Evolutionary conservation across 768 basidiomycete species (phyloP).

Genomic region (Baorangia bicolor): DNA sequence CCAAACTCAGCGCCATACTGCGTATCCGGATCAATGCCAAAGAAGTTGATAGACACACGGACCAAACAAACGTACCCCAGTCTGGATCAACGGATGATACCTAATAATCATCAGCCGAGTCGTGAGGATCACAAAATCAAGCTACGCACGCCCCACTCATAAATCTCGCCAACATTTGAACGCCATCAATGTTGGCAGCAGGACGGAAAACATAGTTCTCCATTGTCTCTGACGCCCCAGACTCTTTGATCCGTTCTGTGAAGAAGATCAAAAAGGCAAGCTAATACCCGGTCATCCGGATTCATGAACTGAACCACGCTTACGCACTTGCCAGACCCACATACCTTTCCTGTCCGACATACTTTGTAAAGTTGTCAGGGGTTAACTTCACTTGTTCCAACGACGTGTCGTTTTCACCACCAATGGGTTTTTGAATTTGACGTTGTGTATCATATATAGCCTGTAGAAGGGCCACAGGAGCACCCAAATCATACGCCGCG

Average conservation of each 20-base stretch:
- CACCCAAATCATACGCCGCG: conserved; percentile 57
- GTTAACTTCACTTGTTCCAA: conserved; percentile 30
- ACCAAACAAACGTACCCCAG: conserved; percentile 44
- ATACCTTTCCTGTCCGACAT: conserved; percentile 49
- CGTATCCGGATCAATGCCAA: neutral
- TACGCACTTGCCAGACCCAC: conserved; percentile 31
- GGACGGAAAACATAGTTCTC: conserved; percentile 50
- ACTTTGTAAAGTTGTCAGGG: conserved; percentile 47
- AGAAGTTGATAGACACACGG: neutral
- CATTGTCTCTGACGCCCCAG: conserved; percentile 40
- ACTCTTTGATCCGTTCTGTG: conserved; percentile 35
- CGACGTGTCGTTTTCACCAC: conserved; percentile 30
- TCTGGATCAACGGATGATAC: conserved; percentile 55
- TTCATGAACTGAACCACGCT: conserved; percentile 34
- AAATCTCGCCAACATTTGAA: conserved; percentile 36
- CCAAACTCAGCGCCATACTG: conserved; percentile 57
- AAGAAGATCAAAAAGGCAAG: conserved; percentile 41
- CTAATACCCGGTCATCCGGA: conserved; percentile 28
- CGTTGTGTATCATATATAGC: conserved; percentile 48
- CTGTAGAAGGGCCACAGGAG: conserved; percentile 43
- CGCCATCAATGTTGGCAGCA: conserved; percentile 31
- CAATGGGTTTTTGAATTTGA: conserved; percentile 39
- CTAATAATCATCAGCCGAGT: conserved; percentile 26
- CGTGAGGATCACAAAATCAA: neutral
- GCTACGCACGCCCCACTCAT: conserved; percentile 36